Conservation (phyloP, 140 eudicot genomes). For the Flaveria floridana region DNA sequence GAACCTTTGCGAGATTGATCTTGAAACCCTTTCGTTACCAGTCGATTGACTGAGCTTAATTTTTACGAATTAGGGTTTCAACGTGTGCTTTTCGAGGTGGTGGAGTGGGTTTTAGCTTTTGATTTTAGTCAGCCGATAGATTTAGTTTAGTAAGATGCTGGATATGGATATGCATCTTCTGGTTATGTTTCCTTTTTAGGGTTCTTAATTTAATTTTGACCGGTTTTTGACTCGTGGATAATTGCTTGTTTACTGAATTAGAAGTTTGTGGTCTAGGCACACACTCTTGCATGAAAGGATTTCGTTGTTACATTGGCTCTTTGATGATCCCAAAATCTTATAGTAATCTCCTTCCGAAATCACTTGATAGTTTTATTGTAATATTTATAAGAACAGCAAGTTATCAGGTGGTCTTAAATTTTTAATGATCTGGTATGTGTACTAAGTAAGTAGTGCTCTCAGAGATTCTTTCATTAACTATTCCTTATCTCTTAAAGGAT, state of each 20-base stretch:
- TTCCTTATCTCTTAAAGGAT: too few species aligned
- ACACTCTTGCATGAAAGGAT: conserved; percentile 17
- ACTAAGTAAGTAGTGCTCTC: not conserved
- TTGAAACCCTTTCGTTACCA: too few species aligned
- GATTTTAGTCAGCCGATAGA: conserved; percentile 30
- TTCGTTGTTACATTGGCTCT: not conserved
- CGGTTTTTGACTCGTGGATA: too few species aligned
- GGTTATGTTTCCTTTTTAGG: not conserved
- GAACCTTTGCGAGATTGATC: not conserved
- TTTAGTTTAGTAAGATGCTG: conserved; percentile 14
- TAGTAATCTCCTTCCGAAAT: too few species aligned
- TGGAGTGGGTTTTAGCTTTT: conserved; percentile 24
- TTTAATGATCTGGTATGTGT: not conserved
- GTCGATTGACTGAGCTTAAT: too few species aligned
- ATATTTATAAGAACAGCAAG: too few species aligned
- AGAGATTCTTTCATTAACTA: not conserved
- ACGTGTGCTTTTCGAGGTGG: conserved; percentile 19
- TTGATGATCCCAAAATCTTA: too few species aligned
- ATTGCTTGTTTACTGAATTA: too few species aligned
- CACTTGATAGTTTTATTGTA: too few species aligned
- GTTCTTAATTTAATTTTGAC: too few species aligned
- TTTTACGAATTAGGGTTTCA: conserved; percentile 21
- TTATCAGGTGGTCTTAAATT: too few species aligned
- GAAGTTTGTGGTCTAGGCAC: conserved; percentile 1
- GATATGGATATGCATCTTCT: conserved; percentile 28